A percentile compares a stretch with the other conserved stretches of the same genome.
Evolutionary conservation across 176 grass and related monocot species (phyloP).

Genomic region (bread wheat (Triticum aestivum)): DNA sequence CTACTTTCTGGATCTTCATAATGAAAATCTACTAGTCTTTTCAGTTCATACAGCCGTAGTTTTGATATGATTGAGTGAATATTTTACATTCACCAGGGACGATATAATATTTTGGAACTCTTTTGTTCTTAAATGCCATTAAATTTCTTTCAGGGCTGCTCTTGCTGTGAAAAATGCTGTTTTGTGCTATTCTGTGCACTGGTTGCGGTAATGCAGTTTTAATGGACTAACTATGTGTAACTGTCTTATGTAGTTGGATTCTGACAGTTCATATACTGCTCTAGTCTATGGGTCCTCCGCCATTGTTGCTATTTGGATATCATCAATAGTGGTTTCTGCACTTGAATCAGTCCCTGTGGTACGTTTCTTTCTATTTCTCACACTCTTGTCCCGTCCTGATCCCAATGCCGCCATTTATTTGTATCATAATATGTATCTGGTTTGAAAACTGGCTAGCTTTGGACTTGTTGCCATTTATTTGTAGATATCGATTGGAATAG

Average conservation of each 20-base stretch:
- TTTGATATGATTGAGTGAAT: background rate
- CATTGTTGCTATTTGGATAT: conserved; percentile 63
- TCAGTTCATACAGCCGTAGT: background rate
- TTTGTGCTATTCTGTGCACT: background rate
- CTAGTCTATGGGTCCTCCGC: conserved; percentile 61
- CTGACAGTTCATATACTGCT: conserved; percentile 44
- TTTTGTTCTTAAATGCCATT: background rate
- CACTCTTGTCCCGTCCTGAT: background rate
- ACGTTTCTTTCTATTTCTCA: background rate
- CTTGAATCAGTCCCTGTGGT: conserved; percentile 79
- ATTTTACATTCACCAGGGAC: background rate
- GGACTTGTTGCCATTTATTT: background rate
- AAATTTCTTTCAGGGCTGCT: background rate
- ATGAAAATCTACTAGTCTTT: background rate
- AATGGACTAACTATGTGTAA: background rate
- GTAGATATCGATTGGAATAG: background rate
- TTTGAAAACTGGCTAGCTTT: background rate
- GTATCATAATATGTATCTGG: background rate
- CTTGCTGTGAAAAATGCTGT: background rate
- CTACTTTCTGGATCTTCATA: background rate
- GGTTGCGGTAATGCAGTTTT: background rate
- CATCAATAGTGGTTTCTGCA: conserved; percentile 66
- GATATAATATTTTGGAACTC: background rate
- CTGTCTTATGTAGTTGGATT: conserved; percentile 58
- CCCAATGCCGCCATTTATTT: background rate